phyloP scores from a whole-genome alignment of 2,329 filamentous ascomycete genomes.

The Ceratocystis cubensis region DNA sequence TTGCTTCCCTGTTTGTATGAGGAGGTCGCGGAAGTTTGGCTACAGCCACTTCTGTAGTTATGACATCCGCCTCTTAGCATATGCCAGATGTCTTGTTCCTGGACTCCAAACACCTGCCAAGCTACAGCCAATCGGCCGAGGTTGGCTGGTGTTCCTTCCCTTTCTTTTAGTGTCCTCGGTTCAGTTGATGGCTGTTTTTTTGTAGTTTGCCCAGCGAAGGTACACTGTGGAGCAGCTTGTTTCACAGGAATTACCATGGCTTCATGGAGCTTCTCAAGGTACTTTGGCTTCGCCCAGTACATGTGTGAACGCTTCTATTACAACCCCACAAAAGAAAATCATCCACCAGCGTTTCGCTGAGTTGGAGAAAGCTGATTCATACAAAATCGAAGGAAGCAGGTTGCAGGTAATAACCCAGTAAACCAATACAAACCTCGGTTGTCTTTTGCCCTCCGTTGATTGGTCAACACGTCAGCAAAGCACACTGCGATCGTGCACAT shows the following conservation, averaged over 20 bases:
- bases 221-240: not conserved
- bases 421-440: not conserved
- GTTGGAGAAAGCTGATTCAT: not conserved
- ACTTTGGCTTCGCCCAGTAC: not conserved
- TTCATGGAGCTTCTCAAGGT: not conserved
- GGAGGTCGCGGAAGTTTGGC: not conserved
- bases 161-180: constrained; percentile 17
- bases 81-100: not conserved
- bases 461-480: not conserved
- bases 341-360: not conserved
- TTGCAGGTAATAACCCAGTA: not conserved
- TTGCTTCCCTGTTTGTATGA: no score
- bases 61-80: not conserved
- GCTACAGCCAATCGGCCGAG: constrained; percentile 12
- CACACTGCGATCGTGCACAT: not conserved
- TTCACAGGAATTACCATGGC: not conserved
- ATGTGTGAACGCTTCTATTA: not conserved
- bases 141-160: constrained; percentile 19
- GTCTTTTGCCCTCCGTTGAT: not conserved
- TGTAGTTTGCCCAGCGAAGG: not conserved
- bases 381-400: not conserved
- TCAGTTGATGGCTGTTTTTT: constrained; percentile 2
- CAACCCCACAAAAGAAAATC: not conserved
- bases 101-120: constrained; percentile 4
- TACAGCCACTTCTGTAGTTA: not conserved